Percentiles rank a stretch among this genome's conserved stretches.
These are phyloP conservation scores for Coemansia sp. DNA, from an alignment of 192 early-diverging fungal species.

Conservation along the genomic window DNA sequence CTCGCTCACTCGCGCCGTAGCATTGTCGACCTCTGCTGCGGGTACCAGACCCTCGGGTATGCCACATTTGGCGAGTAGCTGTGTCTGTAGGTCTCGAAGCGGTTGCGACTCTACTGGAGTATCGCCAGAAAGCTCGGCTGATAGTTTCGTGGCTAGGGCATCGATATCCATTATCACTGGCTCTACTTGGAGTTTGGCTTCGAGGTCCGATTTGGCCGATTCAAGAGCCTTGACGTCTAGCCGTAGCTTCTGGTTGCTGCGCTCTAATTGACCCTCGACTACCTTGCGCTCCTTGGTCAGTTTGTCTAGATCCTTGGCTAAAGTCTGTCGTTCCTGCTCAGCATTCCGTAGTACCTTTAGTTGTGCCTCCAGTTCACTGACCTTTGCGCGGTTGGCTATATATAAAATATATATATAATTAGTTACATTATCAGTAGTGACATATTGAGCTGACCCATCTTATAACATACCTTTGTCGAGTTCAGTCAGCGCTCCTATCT, in stretches of 20 bases:
- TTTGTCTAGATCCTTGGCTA: slow-evolving; percentile 22
- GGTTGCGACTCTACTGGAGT: background rate
- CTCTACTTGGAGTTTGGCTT: background rate
- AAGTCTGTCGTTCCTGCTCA: slow-evolving; percentile 13
- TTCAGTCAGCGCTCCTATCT: slow-evolving; percentile 50
- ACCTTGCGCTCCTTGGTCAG: slow-evolving; percentile 41
- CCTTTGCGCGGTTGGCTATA: slow-evolving; percentile 30
- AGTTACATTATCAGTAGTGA: background rate
- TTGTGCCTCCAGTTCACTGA: slow-evolving; percentile 25
- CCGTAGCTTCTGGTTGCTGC: slow-evolving; percentile 36
- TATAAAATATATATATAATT: background rate
- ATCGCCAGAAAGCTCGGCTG: background rate
- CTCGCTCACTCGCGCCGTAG: slow-evolving; percentile 6
- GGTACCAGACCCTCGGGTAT: slow-evolving; percentile 25
- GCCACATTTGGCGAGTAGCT: slow-evolving; percentile 23
- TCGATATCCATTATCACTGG: slow-evolving; percentile 5
- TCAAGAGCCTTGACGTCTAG: slow-evolving; percentile 26
- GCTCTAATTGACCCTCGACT: slow-evolving; percentile 42
- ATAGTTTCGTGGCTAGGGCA: slow-evolving; percentile 13
- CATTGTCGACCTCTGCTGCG: slow-evolving; percentile 12
- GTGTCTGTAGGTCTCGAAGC: background rate
- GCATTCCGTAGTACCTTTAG: background rate
- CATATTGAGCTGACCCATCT: background rate
- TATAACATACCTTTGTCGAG: slow-evolving; percentile 23
- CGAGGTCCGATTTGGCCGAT: background rate